Conservation (phyloP, 2,329 filamentous ascomycete species). For the Geoglossum cookeanum region DNA sequence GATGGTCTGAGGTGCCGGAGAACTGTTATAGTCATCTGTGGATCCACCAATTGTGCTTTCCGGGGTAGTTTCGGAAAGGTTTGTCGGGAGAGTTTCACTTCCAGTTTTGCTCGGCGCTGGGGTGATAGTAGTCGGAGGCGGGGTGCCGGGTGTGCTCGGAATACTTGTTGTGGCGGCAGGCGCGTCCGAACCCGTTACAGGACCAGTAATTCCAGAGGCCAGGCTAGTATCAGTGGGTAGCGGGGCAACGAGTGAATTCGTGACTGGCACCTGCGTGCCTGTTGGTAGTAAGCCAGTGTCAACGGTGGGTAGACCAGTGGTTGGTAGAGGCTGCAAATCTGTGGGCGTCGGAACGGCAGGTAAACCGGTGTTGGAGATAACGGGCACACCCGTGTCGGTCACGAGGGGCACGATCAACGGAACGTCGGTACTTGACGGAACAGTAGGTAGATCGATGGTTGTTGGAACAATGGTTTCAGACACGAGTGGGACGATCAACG, state of each 20-base stretch:
- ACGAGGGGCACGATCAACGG: conserved; percentile 7
- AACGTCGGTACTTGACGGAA: conserved; percentile 4
- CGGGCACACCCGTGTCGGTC: background rate
- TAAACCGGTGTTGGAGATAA: background rate
- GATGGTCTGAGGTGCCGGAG: conserved; percentile 20
- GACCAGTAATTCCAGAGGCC: background rate
- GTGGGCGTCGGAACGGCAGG: background rate
- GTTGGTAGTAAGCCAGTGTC: background rate
- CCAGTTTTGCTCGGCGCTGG: background rate
- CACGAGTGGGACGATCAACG: conserved; percentile 4
- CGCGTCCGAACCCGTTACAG: background rate
- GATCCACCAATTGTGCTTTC: background rate
- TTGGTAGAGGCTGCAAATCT: background rate
- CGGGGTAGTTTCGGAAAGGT: background rate
- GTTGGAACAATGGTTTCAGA: too few relatives aligned
- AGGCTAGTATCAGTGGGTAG: background rate
- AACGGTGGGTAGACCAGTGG: background rate
- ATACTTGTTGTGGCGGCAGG: background rate
- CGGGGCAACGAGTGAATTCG: background rate
- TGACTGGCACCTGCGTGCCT: background rate
- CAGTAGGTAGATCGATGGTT: background rate
- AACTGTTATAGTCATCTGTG: background rate
- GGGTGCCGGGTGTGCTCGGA: background rate
- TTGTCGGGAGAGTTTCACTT: background rate
- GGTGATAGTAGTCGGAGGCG: background rate